Evolutionary conservation across 495 filamentous ascomycete species (phyloP), one percentile per base, ranked within the genome.

Genomic region (Jackrogersella multiformis): DNA sequence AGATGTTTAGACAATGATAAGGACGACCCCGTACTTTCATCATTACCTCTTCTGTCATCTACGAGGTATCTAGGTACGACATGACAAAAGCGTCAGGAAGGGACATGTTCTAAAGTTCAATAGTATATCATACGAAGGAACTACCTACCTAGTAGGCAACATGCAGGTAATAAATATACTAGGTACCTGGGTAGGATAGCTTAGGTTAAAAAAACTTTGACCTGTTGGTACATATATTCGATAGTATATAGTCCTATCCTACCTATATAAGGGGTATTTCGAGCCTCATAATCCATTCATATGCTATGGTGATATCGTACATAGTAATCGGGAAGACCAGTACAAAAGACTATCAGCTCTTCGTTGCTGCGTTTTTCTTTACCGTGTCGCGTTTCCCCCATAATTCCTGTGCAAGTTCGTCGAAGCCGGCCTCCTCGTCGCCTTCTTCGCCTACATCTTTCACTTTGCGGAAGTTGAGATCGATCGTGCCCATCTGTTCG

Each of bases 221-320:
- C 4, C 20, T 42, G 4, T 20, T 42, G 7, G 9, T 42, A 42
- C 16, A 42, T 20, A 1, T 20, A 42, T 20, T 20, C 20, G n/a
- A 42, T 20, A 13, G 10, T 35, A 35, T 12, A 13, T 15, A 36
- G 8, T 15, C 2, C 26, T 21, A 53, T 35, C 12, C 18, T 46
- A 38, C n/a, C n/a, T n/a, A n/a, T 24, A 20, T n/a, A 54, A 46
- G 61, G 63, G 63, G 63, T 66, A 66, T 55, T 42, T 28, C 18
- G 10, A 36, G 35, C 41, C 49, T 42, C 13, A 52, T 67, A 5
- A 49, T 26, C 39, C 30, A 44, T 54, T 32, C 15, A 53, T 44
- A 46, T 15, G 18, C 24, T 5, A 8, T 24, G 26, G 20, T n/a
- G 4, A 46, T 46, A 46, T 26, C 26, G 21, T 46, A 46, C 42